Evolutionary conservation across 202 grass and related monocot species (phyloP).

Genomic region (Eragrostis tef): DNA sequence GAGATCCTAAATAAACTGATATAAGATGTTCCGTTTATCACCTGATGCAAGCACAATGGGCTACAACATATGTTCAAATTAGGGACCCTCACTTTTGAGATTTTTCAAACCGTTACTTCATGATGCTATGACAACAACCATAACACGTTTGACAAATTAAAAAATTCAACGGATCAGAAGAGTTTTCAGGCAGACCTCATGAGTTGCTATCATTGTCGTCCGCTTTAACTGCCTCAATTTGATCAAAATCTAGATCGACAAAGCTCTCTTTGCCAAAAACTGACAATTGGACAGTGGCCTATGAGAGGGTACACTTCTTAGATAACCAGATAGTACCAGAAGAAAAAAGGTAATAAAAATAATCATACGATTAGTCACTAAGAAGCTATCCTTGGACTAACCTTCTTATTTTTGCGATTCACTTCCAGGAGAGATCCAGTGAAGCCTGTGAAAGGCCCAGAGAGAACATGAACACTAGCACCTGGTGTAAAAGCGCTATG

Average conservation of each 20-base stretch:
- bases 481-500: slow-evolving; percentile 52
- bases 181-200: slow-evolving; percentile 13
- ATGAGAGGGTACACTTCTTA: slow-evolving; percentile 43
- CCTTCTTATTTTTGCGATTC: slow-evolving; percentile 76
- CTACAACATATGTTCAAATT: not conserved
- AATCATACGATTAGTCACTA: not conserved
- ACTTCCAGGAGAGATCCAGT: slow-evolving; percentile 68
- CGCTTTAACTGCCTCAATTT: slow-evolving; percentile 64
- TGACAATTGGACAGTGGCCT: slow-evolving; percentile 70
- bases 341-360: slow-evolving; percentile 21
- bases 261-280: slow-evolving; percentile 91
- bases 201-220: slow-evolving; percentile 6
- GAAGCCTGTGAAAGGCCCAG: slow-evolving; percentile 72
- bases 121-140: not conserved
- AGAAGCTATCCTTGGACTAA: slow-evolving; percentile 30
- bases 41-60: not conserved
- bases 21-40: not conserved
- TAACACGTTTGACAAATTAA: not conserved
- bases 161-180: slow-evolving; percentile 7
- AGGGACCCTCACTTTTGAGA: not conserved
- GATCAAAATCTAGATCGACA: slow-evolving; percentile 83
- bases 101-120: slow-evolving; percentile 14
- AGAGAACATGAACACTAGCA: slow-evolving; percentile 64
- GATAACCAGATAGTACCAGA: slow-evolving; percentile 41
- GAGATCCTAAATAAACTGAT: not conserved